phyloP scores from a whole-genome alignment of 2,329 filamentous ascomycete genomes.

The Beauveria asiatica region DNA sequence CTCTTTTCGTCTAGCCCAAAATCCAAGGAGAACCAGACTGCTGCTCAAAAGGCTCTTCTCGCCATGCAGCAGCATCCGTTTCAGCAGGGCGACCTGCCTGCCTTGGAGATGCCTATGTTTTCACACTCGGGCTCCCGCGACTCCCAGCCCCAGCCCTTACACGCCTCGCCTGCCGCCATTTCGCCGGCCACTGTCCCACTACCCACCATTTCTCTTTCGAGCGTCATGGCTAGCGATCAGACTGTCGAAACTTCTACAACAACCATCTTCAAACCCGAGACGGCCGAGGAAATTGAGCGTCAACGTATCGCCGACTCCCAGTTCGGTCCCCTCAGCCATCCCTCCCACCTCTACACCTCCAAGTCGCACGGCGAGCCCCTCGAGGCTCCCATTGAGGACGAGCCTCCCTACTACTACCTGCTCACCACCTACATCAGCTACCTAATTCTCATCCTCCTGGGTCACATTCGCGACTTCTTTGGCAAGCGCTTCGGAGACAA shows the following conservation, averaged over 20 bases:
- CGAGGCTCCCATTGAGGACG: constrained; percentile 79
- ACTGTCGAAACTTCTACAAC: constrained; percentile 68
- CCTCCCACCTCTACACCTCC: constrained; percentile 81
- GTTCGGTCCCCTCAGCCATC: constrained; percentile 76
- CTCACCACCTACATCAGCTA: constrained; percentile 98
- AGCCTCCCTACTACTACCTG: constrained; percentile 93
- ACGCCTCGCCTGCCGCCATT: constrained; percentile 52
- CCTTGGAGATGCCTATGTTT: not conserved
- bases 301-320: constrained; percentile 77
- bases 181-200: constrained; percentile 67
- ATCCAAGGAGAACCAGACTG: constrained; percentile 52
- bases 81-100: not conserved
- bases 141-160: constrained; percentile 15
- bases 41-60: constrained; percentile 59
- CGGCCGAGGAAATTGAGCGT: constrained; percentile 69
- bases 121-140: not conserved
- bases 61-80: constrained; percentile 48
- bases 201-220: constrained; percentile 86
- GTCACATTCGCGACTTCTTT: constrained; percentile 94
- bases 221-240: constrained; percentile 66
- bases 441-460: constrained; percentile 87
- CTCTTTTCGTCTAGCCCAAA: constrained; percentile 79
- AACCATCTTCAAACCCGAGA: constrained; percentile 76
- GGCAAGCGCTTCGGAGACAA: constrained; percentile 88
- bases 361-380: constrained; percentile 75